These are phyloP conservation scores for Thermothelomyces thermophilus DNA, from an alignment of 2,329 filamentous ascomycete genomes.

Conservation along the genomic window DNA sequence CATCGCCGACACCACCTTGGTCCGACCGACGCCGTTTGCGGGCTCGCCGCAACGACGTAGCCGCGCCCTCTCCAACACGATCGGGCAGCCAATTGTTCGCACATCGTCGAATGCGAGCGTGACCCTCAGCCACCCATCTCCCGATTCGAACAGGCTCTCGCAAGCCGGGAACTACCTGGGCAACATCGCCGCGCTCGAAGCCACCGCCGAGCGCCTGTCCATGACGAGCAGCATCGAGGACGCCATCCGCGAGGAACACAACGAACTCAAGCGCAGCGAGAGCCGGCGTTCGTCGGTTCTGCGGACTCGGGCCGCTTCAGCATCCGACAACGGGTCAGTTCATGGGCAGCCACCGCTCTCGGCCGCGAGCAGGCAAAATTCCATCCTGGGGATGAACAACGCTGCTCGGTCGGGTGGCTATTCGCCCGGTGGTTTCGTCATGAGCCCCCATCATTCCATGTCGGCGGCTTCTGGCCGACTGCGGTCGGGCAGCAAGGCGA, in stretches of 20 bases:
- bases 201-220: conserved; percentile 67
- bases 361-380: conserved; percentile 36
- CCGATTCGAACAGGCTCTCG: conserved; percentile 54
- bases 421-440: conserved; percentile 60
- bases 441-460: conserved; percentile 59
- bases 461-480: conserved; percentile 42
- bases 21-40: conserved; percentile 19
- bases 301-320: conserved; percentile 30
- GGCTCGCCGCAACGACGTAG: conserved; percentile 13
- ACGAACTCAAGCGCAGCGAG: conserved; percentile 63
- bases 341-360: conserved; percentile 21
- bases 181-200: conserved; percentile 69
- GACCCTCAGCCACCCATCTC: conserved; percentile 51
- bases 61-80: conserved; percentile 16
- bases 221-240: conserved; percentile 69
- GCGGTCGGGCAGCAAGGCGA: conserved; percentile 49
- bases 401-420: conserved; percentile 63
- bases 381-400: conserved; percentile 64
- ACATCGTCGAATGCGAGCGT: conserved; percentile 40
- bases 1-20: conserved; percentile 13
- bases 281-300: conserved; percentile 59
- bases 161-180: conserved; percentile 55
- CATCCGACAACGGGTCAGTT: conserved; percentile 22
- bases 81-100: conserved; percentile 40
- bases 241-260: conserved; percentile 67